Percentiles rank a stretch among this genome's conserved stretches.
phyloP scores from a whole-genome alignment of 2,329 filamentous ascomycete species.

The Aspergillus sp. region DNA sequence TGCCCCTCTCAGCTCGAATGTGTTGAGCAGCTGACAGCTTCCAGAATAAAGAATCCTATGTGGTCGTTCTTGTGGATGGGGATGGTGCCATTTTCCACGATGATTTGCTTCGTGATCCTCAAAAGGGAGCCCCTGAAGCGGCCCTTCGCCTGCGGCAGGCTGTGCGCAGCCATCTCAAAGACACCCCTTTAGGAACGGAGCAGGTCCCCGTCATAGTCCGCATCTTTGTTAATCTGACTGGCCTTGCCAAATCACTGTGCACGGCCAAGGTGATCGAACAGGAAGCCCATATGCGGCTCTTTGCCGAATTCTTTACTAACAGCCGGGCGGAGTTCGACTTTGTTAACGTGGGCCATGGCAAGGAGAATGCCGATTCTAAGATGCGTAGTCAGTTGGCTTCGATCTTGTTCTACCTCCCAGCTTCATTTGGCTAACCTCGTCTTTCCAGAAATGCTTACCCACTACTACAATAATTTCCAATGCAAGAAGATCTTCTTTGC shows the following conservation, averaged over 20 bases:
- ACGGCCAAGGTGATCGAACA: slow-evolving; percentile 1
- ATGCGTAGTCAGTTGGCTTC: slow-evolving; percentile 6
- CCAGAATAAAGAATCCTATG: slow-evolving; percentile 9
- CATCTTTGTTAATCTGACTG: slow-evolving; percentile 13
- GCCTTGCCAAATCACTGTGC: slow-evolving; percentile 8
- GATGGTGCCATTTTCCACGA: slow-evolving; percentile 13
- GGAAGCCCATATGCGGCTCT: slow-evolving; percentile 4
- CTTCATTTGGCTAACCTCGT: too few species aligned
- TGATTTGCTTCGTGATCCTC: slow-evolving; percentile 4
- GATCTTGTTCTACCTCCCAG: too few species aligned
- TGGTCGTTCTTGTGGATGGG: slow-evolving; percentile 13
- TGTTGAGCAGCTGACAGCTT: background rate
- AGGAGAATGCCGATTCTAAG: slow-evolving; percentile 13
- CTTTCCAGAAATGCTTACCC: slow-evolving; percentile 9
- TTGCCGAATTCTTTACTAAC: slow-evolving; percentile 13
- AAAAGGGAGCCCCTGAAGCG: slow-evolving; percentile 10
- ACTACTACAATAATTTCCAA: slow-evolving; percentile 14
- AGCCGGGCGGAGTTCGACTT: slow-evolving; percentile 12
- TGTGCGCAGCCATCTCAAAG: slow-evolving; percentile 2
- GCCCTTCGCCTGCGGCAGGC: slow-evolving; percentile 6
- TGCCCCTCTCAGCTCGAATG: background rate
- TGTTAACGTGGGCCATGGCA: slow-evolving; percentile 10
- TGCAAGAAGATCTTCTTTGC: slow-evolving; percentile 18
- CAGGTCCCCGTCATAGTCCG: slow-evolving; percentile 11
- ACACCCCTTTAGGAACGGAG: background rate